Evolutionary conservation across 164 flowering plant genomes (phyloP), one percentile per base, ranked within the genome.

Genomic region (Protea cynaroides): DNA sequence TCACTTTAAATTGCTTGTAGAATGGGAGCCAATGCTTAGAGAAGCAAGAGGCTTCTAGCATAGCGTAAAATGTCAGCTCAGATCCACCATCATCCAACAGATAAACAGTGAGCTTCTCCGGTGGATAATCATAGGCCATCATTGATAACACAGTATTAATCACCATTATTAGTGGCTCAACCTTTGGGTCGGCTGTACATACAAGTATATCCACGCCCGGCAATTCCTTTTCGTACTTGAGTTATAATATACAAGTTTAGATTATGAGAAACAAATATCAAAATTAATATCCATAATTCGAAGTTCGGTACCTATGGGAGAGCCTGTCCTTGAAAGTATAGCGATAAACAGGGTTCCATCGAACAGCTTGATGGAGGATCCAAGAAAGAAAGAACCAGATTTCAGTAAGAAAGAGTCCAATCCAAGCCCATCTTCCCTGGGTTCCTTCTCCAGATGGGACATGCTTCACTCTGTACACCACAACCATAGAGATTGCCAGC

Each of bases 1-100:
- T 5, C 34, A 29, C 61, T 4, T 63, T 63, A 63, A 69, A 77
- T 52, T 68, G 74, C 57, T 56, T 79, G 74, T 82, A 83, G 37
- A 73, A 83, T 4, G 86, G 86, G 22, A 83, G 36, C 86, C 84
- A 83, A 19, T 64, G 62, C 59, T 65, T 74, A 0, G 79, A 34
- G 55, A 29, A 81, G 79, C 12, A 29, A 15, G 84, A 68, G 7
- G 87, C 84, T 66, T 81, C 81, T 18, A 81, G 14, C 4, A 83
- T 58, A 4, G 84, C 87, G 13, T 77, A 76, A 38, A 81, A 79
- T 0, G 83, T 81, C 7, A 81, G 52, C 1, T 71, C 69, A 15
- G 84, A 81, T 0, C 79, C 78, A 21, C 75, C 87, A 46, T 79
- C 81, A 2, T 82, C 83, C 0, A 83, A 82, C 2, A 79, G 63